Percentiles rank a stretch among this genome's conserved stretches.
These are phyloP conservation scores for Monosporascus sp. DNA, from an alignment of 2,329 filamentous ascomycete genomes.

Conservation along the genomic window DNA sequence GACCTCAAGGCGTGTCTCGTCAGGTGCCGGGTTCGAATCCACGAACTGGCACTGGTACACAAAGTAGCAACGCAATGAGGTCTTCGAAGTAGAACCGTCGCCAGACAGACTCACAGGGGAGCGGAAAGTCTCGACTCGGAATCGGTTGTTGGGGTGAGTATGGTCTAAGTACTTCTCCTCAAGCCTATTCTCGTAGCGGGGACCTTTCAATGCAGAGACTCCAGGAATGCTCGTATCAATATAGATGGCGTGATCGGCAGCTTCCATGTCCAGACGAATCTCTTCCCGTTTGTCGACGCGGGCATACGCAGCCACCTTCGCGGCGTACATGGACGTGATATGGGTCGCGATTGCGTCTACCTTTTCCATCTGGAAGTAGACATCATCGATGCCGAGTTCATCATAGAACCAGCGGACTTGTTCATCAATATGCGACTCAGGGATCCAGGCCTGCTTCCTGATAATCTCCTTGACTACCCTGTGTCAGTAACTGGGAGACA, in stretches of 20 bases:
- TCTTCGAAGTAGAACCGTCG: conserved; percentile 56
- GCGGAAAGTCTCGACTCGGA: conserved; percentile 95
- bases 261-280: conserved; percentile 94
- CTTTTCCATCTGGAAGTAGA: conserved; percentile 91
- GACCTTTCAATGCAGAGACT: conserved; percentile 67
- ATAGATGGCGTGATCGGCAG: conserved; percentile 90
- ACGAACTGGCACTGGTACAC: conserved; percentile 95
- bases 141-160: conserved; percentile 65
- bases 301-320: conserved; percentile 90
- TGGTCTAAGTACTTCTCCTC: conserved; percentile 93
- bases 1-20: conserved; percentile 83
- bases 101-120: conserved; percentile 75
- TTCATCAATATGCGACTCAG: conserved; percentile 71
- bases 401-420: conserved; percentile 98
- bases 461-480: conserved; percentile 72
- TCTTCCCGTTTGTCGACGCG: conserved; percentile 91
- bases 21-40: conserved; percentile 64
- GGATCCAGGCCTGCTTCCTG: conserved; percentile 78
- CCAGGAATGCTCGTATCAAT: conserved; percentile 96
- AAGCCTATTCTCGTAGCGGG: conserved; percentile 89
- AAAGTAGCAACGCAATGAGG: conserved; percentile 94
- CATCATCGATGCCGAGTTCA: conserved; percentile 94
- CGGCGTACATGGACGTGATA: conserved; percentile 93
- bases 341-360: conserved; percentile 86
- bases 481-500: conserved; percentile 8